Percentiles rank a stretch among this genome's conserved stretches.
Evolutionary conservation across 2,329 filamentous ascomycete genomes (phyloP).

Genomic region (Colletotrichum tabaci): DNA sequence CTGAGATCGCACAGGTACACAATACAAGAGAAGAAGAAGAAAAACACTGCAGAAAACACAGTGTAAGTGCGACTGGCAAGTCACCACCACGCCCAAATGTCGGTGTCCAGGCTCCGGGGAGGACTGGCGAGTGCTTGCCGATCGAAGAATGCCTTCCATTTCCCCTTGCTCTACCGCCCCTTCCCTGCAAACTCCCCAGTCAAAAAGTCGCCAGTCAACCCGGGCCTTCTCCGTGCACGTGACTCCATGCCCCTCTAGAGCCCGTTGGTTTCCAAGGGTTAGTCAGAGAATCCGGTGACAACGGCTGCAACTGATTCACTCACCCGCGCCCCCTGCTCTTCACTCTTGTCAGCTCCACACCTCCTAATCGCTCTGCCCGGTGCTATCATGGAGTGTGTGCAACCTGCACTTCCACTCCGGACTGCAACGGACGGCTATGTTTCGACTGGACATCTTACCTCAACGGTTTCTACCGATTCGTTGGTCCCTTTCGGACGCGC

Average conservation of each 20-base stretch:
- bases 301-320: constrained; percentile 30
- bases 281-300: constrained; percentile 34
- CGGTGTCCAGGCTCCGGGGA: constrained; percentile 24
- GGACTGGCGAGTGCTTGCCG: constrained; percentile 22
- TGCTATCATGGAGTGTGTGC: background rate
- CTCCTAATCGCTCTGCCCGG: constrained; percentile 23
- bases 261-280: background rate
- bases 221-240: constrained; percentile 32
- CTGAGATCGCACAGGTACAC: background rate
- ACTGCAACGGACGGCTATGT: constrained; percentile 31
- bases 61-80: background rate
- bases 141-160: constrained; percentile 24
- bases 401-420: constrained; percentile 7
- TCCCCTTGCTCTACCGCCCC: constrained; percentile 21
- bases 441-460: constrained; percentile 24
- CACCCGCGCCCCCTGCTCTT: constrained; percentile 3
- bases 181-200: constrained; percentile 29
- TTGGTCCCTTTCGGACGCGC: background rate
- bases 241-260: background rate
- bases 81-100: background rate
- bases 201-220: constrained; percentile 11
- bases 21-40: no score
- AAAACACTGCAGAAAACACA: no score
- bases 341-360: constrained; percentile 12
- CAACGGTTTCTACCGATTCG: constrained; percentile 1